Conservation (phyloP, 306 rosid genomes). For the Dalbergia cochinchinensis region DNA sequence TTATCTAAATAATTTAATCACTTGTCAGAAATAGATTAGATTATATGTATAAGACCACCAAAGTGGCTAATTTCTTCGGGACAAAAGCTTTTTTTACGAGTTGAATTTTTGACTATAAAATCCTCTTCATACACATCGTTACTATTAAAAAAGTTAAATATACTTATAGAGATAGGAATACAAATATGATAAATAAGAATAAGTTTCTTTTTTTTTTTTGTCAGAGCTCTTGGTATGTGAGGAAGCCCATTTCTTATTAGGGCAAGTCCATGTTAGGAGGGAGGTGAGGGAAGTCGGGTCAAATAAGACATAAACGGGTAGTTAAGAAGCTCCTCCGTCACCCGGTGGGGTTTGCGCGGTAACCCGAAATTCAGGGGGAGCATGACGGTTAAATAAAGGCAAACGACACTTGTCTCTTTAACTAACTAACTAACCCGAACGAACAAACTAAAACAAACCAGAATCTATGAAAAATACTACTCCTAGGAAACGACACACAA, state of each 20-base stretch:
- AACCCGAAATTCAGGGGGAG: conserved; percentile 61
- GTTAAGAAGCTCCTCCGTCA: background rate
- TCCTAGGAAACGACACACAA: background rate
- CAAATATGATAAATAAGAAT: too few species aligned
- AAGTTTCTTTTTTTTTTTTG: too few species aligned
- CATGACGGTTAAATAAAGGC: background rate
- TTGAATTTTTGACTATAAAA: too few species aligned
- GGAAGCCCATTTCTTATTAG: background rate
- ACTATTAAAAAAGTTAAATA: too few species aligned
- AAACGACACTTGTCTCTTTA: conserved; percentile 43
- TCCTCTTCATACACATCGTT: too few species aligned
- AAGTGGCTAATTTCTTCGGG: too few species aligned
- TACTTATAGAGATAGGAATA: too few species aligned
- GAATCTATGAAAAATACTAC: conserved; percentile 32
- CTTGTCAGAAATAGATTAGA: too few species aligned
- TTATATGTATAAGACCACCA: too few species aligned
- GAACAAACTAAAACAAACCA: background rate
- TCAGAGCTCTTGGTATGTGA: too few species aligned
- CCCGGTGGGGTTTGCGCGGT: conserved; percentile 51
- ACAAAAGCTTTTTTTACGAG: too few species aligned
- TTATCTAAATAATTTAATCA: too few species aligned
- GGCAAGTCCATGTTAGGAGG: background rate
- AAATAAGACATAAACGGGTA: background rate
- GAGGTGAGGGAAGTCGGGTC: background rate
- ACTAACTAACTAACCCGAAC: conserved; percentile 45